Conservation (phyloP, 371 early-diverging fungal species). For the Mucor piriformis region DNA sequence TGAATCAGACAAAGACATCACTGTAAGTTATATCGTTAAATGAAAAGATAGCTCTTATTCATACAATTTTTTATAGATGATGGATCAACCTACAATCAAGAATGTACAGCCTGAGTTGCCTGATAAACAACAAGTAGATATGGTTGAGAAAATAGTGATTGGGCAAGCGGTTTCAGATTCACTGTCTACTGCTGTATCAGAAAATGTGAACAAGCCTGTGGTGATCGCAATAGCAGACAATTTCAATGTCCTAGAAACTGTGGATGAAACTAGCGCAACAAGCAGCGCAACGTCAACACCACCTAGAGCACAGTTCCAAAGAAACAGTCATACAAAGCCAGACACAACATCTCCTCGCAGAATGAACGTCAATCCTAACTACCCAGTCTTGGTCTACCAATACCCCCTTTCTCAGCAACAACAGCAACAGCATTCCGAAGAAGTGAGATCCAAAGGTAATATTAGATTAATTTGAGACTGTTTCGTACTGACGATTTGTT, state of each 20-base stretch:
- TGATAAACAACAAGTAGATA: not conserved
- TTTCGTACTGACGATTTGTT: not conserved
- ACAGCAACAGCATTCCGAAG: not conserved
- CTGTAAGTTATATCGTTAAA: not conserved
- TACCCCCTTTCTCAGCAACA: slow-evolving; percentile 10
- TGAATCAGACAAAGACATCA: slow-evolving; percentile 15
- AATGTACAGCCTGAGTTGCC: not conserved
- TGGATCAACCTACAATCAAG: not conserved
- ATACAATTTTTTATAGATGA: slow-evolving; percentile 1
- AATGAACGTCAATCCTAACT: slow-evolving; percentile 11
- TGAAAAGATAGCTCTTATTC: not conserved
- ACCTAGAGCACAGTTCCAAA: not conserved
- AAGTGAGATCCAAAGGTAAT: not conserved
- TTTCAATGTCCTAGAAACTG: not conserved
- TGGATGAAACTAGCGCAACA: not conserved
- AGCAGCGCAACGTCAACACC: slow-evolving; percentile 4
- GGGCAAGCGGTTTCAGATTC: not conserved
- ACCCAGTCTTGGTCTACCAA: slow-evolving; percentile 27
- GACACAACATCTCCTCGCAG: not conserved
- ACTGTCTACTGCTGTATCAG: no score
- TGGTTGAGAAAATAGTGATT: not conserved
- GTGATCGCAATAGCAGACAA: not conserved
- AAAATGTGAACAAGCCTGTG: not conserved
- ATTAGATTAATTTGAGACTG: no score
- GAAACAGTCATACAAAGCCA: not conserved